These are phyloP conservation scores for Murraya koenigii DNA, from an alignment of 345 rosid species.

Conservation along the genomic window DNA sequence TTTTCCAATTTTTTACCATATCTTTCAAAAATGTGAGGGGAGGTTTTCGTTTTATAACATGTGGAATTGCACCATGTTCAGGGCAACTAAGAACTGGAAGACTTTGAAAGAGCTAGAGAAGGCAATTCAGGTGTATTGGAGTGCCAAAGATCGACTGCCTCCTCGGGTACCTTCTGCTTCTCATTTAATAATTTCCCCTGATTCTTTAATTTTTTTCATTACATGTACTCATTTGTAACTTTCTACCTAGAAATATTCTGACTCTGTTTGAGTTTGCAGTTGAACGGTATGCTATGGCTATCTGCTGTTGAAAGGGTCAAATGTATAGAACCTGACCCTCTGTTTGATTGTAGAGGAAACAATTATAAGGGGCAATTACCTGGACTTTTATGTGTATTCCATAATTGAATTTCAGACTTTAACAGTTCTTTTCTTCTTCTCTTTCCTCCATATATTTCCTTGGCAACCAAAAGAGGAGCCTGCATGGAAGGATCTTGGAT, in stretches of 20 bases:
- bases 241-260: neutral
- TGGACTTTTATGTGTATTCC: neutral
- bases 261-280: neutral
- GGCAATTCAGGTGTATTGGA: conserved; percentile 81
- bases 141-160: conserved; percentile 76
- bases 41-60: neutral
- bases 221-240: neutral
- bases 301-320: neutral
- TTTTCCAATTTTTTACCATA: neutral
- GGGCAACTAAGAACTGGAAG: conserved; percentile 88
- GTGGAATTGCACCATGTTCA: conserved; percentile 15
- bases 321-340: neutral
- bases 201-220: neutral
- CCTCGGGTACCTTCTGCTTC: conserved; percentile 57
- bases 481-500: conserved; percentile 2
- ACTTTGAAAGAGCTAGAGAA: conserved; percentile 83
- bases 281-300: neutral
- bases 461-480: neutral
- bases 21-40: neutral
- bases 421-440: neutral
- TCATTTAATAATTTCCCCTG: neutral
- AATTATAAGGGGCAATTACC: neutral
- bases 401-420: neutral
- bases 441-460: neutral
- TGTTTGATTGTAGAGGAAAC: neutral